Evolutionary conservation across 331 rosid species (phyloP).

Genomic region (Rosa hybrid): DNA sequence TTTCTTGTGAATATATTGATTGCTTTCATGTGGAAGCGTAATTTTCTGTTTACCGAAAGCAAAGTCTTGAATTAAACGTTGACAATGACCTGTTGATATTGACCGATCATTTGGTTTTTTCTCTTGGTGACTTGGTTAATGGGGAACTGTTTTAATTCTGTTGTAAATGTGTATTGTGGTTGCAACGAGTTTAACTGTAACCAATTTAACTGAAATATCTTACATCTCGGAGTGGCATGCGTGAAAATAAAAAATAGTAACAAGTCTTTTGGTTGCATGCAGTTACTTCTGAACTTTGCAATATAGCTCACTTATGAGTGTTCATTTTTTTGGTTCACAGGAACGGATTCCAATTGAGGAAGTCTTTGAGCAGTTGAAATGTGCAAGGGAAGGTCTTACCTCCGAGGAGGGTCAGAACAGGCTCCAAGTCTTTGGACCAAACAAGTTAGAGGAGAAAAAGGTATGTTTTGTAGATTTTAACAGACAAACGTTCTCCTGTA

Average conservation of each 20-base stretch:
- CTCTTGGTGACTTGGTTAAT: background rate
- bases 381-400: constrained; percentile 74
- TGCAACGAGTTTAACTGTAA: background rate
- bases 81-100: background rate
- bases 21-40: constrained; percentile 1
- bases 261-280: background rate
- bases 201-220: background rate
- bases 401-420: constrained; percentile 82
- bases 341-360: constrained; percentile 91
- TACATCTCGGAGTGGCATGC: background rate
- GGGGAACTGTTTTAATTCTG: background rate
- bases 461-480: constrained; percentile 22
- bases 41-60: background rate
- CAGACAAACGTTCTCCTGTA: background rate
- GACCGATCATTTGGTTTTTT: background rate
- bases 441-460: constrained; percentile 98
- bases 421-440: constrained; percentile 94
- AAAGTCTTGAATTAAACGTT: background rate
- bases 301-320: background rate
- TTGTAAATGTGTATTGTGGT: background rate
- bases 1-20: background rate
- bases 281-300: background rate
- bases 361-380: constrained; percentile 93
- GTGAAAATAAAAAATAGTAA: background rate
- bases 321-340: constrained; percentile 36